Conservation (phyloP, 2,329 filamentous ascomycete species). For the Colletotrichum magnum region DNA sequence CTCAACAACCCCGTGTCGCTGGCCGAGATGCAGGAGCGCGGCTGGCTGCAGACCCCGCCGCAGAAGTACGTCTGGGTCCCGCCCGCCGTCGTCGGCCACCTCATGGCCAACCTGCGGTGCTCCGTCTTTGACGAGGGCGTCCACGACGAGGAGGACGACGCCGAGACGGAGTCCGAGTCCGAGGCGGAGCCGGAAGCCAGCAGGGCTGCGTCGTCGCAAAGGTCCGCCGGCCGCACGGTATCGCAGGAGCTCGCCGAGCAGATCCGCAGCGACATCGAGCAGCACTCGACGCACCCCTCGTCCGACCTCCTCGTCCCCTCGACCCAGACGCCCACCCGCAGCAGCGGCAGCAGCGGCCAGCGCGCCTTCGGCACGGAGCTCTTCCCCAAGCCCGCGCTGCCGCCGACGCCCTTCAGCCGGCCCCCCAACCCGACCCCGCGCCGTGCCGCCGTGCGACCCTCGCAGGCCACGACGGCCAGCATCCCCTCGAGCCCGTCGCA, state of each 20-base stretch:
- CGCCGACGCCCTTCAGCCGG: slow-evolving; percentile 38
- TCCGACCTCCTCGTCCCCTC: slow-evolving; percentile 52
- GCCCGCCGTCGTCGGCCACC: slow-evolving; percentile 69
- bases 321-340: slow-evolving; percentile 42
- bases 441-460: slow-evolving; percentile 35
- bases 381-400: slow-evolving; percentile 32
- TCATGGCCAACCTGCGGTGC: slow-evolving; percentile 70
- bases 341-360: background rate
- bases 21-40: slow-evolving; percentile 66
- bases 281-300: slow-evolving; percentile 50
- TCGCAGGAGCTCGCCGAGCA: slow-evolving; percentile 69
- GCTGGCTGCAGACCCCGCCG: slow-evolving; percentile 67
- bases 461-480: slow-evolving; percentile 55
- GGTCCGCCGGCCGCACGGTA: slow-evolving; percentile 48
- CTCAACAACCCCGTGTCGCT: slow-evolving; percentile 72
- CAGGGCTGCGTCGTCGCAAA: slow-evolving; percentile 24
- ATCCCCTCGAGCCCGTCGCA: slow-evolving; percentile 50
- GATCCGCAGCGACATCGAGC: slow-evolving; percentile 58
- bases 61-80: slow-evolving; percentile 67
- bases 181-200: slow-evolving; percentile 14
- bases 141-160: slow-evolving; percentile 32
- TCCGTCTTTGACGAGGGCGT: slow-evolving; percentile 58
- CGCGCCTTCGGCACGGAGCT: slow-evolving; percentile 28
- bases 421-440: slow-evolving; percentile 37
- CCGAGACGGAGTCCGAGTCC: slow-evolving; percentile 14